Base-by-base conservation (phyloP, 176 grass and related monocot genomes). In the Lolium rigidum region DNA sequence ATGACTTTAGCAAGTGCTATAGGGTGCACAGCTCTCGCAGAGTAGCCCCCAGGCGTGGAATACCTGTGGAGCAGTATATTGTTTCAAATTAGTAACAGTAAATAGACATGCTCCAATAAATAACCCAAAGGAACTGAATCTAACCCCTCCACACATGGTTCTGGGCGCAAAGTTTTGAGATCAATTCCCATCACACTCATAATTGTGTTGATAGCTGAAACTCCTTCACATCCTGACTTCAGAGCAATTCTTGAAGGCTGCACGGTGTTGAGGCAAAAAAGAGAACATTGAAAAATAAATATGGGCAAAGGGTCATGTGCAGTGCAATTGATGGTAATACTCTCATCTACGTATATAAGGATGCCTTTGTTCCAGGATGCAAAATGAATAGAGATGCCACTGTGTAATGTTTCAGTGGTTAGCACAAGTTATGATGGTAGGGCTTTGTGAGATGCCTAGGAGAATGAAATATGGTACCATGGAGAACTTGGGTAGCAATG, bases 181-280 rank as follows among this genome's bases (percentile, higher is more conserved):
- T 99, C 70, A 63, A 99, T 99, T 49, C 94, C 97, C 97, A 99
- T 99, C 25, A 99, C 92, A 67, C 94, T 99, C 97, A 99, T 93
- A 66, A 99, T 99, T 78, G 97, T 99, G 85, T 99, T 99, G 81
- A 99, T 99, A 78, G 94, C 94, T 80, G 94, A 82, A 70, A 99
- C 77, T 47, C 97, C 97, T 88, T 99, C 97, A 80, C 92, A 96
- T 87, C 94, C 94, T 78, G 90, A 92, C 62, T 94, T 91, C 15
- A 99, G 79, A 94, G 94, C 66, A 67, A 99, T 78, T 85, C 90
- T 94, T 74, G 97, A 90, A 64, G 97, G 97, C 97, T 99, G 84
- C 81, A 92, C 47, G 70, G 54, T 61, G 35, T 77, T 24, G 76
- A 62, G 21, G 56, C 9, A 87, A 80, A 44, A 82, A 21, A 54